Conservation (phyloP, 1,139 yeast species). For the Blastobotrys petasosporus region DNA sequence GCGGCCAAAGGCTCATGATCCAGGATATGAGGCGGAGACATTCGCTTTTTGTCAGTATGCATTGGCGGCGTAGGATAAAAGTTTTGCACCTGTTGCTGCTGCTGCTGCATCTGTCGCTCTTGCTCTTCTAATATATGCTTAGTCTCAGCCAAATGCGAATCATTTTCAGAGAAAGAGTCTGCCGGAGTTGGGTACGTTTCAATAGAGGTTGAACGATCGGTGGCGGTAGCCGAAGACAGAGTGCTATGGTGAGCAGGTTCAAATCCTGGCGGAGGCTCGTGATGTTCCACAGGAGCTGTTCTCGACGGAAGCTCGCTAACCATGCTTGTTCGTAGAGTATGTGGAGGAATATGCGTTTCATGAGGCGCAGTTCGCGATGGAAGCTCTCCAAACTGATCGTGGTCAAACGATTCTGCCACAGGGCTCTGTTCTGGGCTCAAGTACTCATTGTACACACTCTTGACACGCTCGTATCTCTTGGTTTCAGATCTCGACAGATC, state of each 20-base stretch:
- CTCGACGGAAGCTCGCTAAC: constrained; percentile 11
- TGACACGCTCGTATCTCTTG: constrained; percentile 29
- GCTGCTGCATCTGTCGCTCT: neutral
- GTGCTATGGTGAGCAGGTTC: neutral
- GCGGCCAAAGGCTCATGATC: no score
- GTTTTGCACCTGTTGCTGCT: neutral
- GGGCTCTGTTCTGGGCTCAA: constrained; percentile 20
- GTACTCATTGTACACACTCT: constrained; percentile 31
- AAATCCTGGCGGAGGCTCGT: constrained; percentile 9
- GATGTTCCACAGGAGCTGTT: constrained; percentile 9
- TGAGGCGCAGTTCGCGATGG: neutral
- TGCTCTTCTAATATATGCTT: no score
- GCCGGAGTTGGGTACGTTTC: no score
- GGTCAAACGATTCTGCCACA: neutral
- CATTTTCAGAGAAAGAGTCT: no score
- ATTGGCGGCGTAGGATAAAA: constrained; percentile 9
- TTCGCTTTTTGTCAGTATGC: constrained; percentile 3
- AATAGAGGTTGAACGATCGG: no score
- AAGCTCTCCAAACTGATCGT: neutral
- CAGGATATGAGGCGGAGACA: neutral
- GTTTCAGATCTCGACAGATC: constrained; percentile 21
- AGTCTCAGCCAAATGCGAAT: no score
- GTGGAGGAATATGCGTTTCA: neutral
- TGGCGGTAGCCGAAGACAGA: no score
- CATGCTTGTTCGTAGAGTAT: neutral